Base-by-base conservation (phyloP, 441 rosid genomes). In the Croton laevigatus region DNA sequence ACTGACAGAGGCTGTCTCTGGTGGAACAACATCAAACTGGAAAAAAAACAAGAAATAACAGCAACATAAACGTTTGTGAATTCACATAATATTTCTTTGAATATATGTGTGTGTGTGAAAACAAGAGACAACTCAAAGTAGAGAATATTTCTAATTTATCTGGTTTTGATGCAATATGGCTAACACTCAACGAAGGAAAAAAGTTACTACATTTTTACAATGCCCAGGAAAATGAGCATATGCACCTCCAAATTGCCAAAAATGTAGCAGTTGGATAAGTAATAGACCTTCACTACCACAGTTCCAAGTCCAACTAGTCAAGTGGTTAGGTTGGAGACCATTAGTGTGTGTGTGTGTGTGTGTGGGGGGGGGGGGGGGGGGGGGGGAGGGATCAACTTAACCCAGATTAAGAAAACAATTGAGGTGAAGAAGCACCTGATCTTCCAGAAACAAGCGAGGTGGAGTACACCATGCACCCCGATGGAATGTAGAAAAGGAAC, bases 391-490 rank as follows among this genome's bases (percentile, higher is more conserved):
- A 22, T 2, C 19, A 59, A 36, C 36, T 51, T 40, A 40, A 40
- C 22, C 58, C 59, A 8, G 32, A 27, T 27, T 27, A 1, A 27
- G 6, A 54, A 54, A 22, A 46, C 1, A 46, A 54, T 11, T 54
- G 37, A 36, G 40, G 48, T 48, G 38, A 23, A 58, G 19, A 57
- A 57, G 66, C 79, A 95, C 99, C 95, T 91, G 97, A 81, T 91
- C 98, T 82, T 95, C 98, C 19, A 95, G 88, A 81, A 95, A 92
- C 67, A 91, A 78, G n/a, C 93, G 89, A 1, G 97, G 99, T 4
- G 99, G 99, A 37, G 98, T 93, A 76, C 99, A 95, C 99, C 99
- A 92, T 14, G 98, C 97, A 58, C 91, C 96, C 8, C 96, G 86
- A 60, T 88, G 97, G 85, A 92, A 93, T 49, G 99, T 91, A 32